Percentiles rank a stretch among this genome's conserved stretches.
phyloP scores from a whole-genome alignment of 768 basidiomycete species.

The Lentinula sp. region DNA sequence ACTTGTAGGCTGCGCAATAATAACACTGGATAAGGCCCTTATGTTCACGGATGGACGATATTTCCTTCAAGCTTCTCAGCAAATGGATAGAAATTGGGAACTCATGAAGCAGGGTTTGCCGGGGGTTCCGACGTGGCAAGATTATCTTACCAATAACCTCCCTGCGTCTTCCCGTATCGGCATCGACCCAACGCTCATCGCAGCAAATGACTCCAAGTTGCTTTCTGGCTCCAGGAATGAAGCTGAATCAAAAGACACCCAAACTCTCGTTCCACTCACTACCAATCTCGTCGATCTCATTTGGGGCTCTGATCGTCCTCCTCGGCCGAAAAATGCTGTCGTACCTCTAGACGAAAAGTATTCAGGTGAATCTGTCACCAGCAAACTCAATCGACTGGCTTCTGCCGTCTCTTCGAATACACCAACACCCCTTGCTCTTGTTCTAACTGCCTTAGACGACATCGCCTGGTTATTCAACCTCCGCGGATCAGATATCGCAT shows the following conservation, averaged over 20 bases:
- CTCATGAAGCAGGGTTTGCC: conserved; percentile 90
- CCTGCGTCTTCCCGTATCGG: conserved; percentile 58
- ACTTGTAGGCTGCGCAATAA: conserved; percentile 62
- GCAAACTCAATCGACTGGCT: conserved; percentile 66
- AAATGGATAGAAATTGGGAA: conserved; percentile 88
- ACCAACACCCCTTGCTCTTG: conserved; percentile 45
- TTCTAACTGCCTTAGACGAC: conserved; percentile 90
- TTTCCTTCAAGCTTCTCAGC: conserved; percentile 86
- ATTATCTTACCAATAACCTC: conserved; percentile 59
- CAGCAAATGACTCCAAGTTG: conserved; percentile 63
- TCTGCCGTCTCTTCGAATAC: conserved; percentile 23
- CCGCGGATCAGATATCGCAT: conserved; percentile 87
- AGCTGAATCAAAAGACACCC: conserved; percentile 46
- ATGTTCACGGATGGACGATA: conserved; percentile 97
- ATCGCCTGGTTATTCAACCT: conserved; percentile 94
- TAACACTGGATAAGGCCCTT: conserved; percentile 65
- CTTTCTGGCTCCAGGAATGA: conserved; percentile 67
- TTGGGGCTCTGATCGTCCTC: conserved; percentile 66
- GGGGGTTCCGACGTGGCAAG: conserved; percentile 89
- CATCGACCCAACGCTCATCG: conserved; percentile 74
- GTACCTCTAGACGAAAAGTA: conserved; percentile 71
- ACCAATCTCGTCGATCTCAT: conserved; percentile 76
- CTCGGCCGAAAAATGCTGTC: conserved; percentile 60
- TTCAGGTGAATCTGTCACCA: conserved; percentile 55
- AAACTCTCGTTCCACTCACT: conserved; percentile 57